These are phyloP conservation scores for Aspergillus funiculosus DNA, from an alignment of 495 filamentous ascomycete genomes.

Conservation along the genomic window DNA sequence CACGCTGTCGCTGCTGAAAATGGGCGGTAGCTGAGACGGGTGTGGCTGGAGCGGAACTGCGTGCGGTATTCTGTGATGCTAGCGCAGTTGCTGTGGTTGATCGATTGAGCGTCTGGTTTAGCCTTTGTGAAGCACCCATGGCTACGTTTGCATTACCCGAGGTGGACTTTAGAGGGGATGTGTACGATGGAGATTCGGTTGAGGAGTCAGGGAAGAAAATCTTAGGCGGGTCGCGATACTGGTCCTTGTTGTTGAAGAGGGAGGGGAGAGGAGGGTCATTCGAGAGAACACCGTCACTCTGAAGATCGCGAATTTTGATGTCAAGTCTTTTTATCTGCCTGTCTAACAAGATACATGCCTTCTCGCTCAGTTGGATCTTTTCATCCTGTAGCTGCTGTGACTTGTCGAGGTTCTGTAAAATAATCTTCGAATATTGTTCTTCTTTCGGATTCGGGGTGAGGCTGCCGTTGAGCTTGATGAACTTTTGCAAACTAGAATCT, in stretches of 20 bases:
- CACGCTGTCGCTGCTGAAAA: conserved; percentile 59
- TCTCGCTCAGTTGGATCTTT: conserved; percentile 74
- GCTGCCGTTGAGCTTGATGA: conserved; percentile 79
- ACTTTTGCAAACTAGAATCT: conserved; percentile 82
- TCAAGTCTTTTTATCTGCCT: conserved; percentile 86
- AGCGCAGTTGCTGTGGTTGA: conserved; percentile 18
- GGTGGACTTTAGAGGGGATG: conserved; percentile 37
- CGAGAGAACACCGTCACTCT: conserved; percentile 71
- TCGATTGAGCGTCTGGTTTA: conserved; percentile 39
- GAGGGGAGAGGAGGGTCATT: conserved; percentile 75
- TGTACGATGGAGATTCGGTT: conserved; percentile 33
- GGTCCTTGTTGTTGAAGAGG: conserved; percentile 57
- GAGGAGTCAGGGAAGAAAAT: conserved; percentile 44
- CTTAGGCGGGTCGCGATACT: conserved; percentile 50
- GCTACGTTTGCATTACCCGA: conserved; percentile 41
- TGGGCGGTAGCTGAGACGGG: conserved; percentile 57
- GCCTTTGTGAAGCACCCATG: conserved; percentile 40
- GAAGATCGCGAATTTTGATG: conserved; percentile 74
- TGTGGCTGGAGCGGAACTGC: conserved; percentile 59
- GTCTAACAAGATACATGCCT: conserved; percentile 72
- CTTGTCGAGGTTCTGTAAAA: conserved; percentile 64
- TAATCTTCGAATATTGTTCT: conserved; percentile 61
- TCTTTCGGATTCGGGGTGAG: conserved; percentile 81
- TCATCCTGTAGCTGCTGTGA: conserved; percentile 76
- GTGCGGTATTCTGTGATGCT: conserved; percentile 26